Evolutionary conservation across 306 rosid genomes (phyloP).

Genomic region (Glycyrrhiza uralensis): DNA sequence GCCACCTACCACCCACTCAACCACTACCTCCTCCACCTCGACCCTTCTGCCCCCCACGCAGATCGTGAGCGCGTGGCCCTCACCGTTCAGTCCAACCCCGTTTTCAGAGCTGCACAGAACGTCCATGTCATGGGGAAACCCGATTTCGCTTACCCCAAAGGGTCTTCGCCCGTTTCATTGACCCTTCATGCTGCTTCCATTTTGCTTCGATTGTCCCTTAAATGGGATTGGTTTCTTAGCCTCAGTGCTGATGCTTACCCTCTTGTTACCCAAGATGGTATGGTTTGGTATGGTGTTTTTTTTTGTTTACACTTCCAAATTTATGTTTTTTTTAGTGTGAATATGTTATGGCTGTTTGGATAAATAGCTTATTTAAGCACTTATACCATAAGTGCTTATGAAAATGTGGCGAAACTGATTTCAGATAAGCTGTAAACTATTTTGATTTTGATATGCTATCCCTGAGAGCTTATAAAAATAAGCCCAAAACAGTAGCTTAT

Average conservation of each 20-base stretch:
- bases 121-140: conserved; percentile 81
- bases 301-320: not conserved
- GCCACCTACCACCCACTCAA: conserved; percentile 75
- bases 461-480: too few relatives aligned
- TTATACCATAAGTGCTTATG: too few relatives aligned
- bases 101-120: conserved; percentile 80
- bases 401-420: too few relatives aligned
- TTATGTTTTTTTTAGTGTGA: not conserved
- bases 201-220: conserved; percentile 57
- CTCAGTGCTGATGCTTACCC: conserved; percentile 73
- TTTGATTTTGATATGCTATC: too few relatives aligned
- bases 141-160: conserved; percentile 61
- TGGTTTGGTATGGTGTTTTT: not conserved
- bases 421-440: too few relatives aligned
- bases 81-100: conserved; percentile 47
- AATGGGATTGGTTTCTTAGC: conserved; percentile 88
- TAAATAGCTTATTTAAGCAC: too few relatives aligned
- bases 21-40: conserved; percentile 81
- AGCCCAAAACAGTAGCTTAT: too few relatives aligned
- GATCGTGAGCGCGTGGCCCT: conserved; percentile 71
- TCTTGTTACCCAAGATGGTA: conserved; percentile 90
- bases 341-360: too few relatives aligned
- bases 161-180: conserved; percentile 64
- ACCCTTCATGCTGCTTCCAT: conserved; percentile 83
- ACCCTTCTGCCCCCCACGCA: conserved; percentile 55